Base-by-base conservation (phyloP, 2,329 filamentous ascomycete species). In the Fonsecaea pugnacius region DNA sequence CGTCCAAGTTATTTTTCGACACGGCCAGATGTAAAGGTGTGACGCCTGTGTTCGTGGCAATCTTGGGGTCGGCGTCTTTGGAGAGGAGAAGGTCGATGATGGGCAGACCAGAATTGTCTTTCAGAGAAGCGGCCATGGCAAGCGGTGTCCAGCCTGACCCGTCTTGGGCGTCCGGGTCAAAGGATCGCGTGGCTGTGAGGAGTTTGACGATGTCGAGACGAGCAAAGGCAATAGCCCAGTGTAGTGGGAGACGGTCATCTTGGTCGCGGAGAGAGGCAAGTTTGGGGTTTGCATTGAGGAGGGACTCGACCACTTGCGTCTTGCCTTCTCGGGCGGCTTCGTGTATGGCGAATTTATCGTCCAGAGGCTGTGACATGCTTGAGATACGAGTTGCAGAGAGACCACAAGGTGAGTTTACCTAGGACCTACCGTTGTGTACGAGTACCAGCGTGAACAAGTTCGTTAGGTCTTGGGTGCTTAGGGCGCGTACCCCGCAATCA, bases 171-270 rank as follows among this genome's bases (percentile, higher is more conserved):
- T 72, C 70, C 5, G 70, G 66, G 40, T 72, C 70, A 64, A 72
- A 72, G 59, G 62, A 60, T 21, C 61, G 69, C 3, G 65, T 64
- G 12, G 66, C 66, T 10, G 98, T 82, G 21, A 94, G 75, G 12
- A 70, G 58, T 56, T 89, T 82, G 18, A 91, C 87, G 64, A 97
- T 92, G 27, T 88, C 85, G 6, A 89, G 78, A 70, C 87, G 89
- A 75, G 95, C 96, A 76, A 91, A 90, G 24, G 93, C 95, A 1
- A 88, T 87, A 0, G 95, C 94, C 95, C 95, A 99, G 82, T 99
- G 95, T 63, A 98, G 87, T 2, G 95, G 89, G 40, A 96, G 85
- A 51, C 95, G 91, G 16, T 92, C 91, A 76, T 99, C 95, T 55
- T 91, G 89, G 73, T 99, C 95, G 73, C 80, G 82, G 72, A 88